phyloP scores from a whole-genome alignment of 768 basidiomycete species.

The Suillus discolor region DNA sequence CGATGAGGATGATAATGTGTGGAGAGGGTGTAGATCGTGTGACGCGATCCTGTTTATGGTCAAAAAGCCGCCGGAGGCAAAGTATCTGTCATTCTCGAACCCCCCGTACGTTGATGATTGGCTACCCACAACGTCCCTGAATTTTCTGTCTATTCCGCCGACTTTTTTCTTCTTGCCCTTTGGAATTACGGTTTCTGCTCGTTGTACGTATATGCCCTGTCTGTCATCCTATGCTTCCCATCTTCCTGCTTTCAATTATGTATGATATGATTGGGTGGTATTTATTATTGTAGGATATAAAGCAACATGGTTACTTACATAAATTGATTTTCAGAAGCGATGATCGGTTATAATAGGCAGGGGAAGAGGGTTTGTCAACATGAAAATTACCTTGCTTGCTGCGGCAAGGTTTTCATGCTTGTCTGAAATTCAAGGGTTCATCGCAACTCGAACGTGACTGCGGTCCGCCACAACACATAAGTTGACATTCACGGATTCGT shows the following conservation, averaged over 20 bases:
- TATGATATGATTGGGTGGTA: slow-evolving; percentile 4
- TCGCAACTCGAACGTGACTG: not conserved
- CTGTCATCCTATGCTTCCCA: slow-evolving; percentile 10
- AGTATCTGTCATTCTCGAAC: slow-evolving; percentile 24
- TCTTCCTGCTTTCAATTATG: slow-evolving; percentile 9
- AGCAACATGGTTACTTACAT: not conserved
- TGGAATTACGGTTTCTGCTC: not conserved
- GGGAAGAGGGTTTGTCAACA: not conserved
- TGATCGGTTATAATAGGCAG: not conserved
- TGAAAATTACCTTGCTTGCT: not conserved
- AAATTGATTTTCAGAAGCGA: not conserved
- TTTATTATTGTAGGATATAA: slow-evolving; percentile 13
- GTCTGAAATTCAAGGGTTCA: not conserved
- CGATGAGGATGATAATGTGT: slow-evolving; percentile 10
- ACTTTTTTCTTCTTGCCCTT: not conserved
- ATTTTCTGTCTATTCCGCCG: not conserved
- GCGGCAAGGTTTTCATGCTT: not conserved
- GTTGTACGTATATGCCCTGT: slow-evolving; percentile 2
- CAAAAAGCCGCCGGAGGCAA: slow-evolving; percentile 27
- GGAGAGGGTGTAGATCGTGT: slow-evolving; percentile 16
- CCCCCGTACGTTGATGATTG: not conserved
- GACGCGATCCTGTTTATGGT: slow-evolving; percentile 33
- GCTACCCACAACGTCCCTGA: not conserved
- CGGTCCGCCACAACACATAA: not conserved
- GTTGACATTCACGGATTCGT: not conserved